Base-by-base conservation (phyloP, 176 grass and related monocot species). In the Zoysia japonica region DNA sequence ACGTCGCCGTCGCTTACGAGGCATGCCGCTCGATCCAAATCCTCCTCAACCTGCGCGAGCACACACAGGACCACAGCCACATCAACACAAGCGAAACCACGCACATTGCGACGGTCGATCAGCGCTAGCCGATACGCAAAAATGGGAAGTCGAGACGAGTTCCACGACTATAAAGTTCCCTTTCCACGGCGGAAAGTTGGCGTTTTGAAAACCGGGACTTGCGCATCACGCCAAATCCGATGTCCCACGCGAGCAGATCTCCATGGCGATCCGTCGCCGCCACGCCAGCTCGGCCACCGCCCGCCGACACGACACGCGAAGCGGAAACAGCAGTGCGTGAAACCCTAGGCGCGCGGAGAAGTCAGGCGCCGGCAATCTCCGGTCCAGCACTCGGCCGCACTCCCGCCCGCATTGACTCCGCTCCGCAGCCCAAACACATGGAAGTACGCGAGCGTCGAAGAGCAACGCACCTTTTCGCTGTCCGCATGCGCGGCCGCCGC, bases 11-110 rank as follows among this genome's bases (percentile, higher is more conserved):
- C 96, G 9, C 50, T 82, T 61, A 99, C 77, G 61, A 95, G 55
- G 76, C 96, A 91, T 40, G 84, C 61, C 0, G 96, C 92, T 75
- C 92, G 81, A 87, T 89, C 91, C 65, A 99, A 83, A 63, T 95
- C 90, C 76, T 99, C 96, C 59, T 99, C 90, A 70, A 95, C 87
- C 96, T 99, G 82, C 61, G 72, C 56, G 63, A 79, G 68, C 46
- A 71, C 70, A 73, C 35, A 54, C 54, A 49, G 70, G 47, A 78
- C 6, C 70, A 45, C 49, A 60, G 55, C n/a, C 68, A 36, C 61
- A 83, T 82, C 78, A 88, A 7, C 28, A 68, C 28, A 9, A 55
- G 77, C 65, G 77, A 56, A 49, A 70, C 44, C 61, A 72, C 48
- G 49, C 11, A 48, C 83, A 72, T 65, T 83, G 56, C 10, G 3